Evolutionary conservation across 768 basidiomycete species (phyloP), one percentile per base, ranked within the genome.

Genomic region (Lactarius psammicola): DNA sequence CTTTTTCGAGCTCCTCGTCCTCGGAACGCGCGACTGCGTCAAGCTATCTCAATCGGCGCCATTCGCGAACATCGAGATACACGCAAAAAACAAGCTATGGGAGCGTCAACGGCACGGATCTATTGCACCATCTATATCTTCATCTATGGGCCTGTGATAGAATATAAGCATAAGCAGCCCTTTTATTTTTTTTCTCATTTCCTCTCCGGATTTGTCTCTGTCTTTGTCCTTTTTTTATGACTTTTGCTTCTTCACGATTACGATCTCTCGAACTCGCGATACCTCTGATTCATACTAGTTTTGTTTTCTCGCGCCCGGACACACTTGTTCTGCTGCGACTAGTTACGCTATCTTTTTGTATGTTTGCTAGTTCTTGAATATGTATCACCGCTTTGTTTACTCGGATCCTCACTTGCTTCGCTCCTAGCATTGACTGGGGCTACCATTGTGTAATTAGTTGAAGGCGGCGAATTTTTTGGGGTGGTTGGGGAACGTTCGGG

Each of bases 1-100:
- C 81, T 99, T 99, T 82, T 99, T 99, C 74, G 97, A 99, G 76
- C 78, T 98, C 38, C 87, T 99, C 33, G 94, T 98, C 1, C 85
- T 99, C 1, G 89, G 94, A 11, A 98, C 96, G 4, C 88, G 92
- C 38, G 95, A 98, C 75, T 94, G 91, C 73, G 80, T 99, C 70
- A 86, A 90, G 71, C 76, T 99, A 53, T 78, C 85, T 8, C 97
- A 99, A 75, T 71, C 74, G 6, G 80, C 79, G 9, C 80, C 93
- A 0, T 97, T 93, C 72, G 90, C 87, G 67, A 94, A 96, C 76
- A 97, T 98, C 64, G 84, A 90, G 71, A 80, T 98, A 36, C 78
- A 82, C 11, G 88, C 87, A 31, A 96, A 94, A 77, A 84, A 87
- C 69, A 92, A 84, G 74, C 82, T 99, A 4, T 98, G 92, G 89